Evolutionary conservation across 225 moss, liverwort and hornwort species (phyloP).

Genomic region (Rhytidiadelphus loreus): DNA sequence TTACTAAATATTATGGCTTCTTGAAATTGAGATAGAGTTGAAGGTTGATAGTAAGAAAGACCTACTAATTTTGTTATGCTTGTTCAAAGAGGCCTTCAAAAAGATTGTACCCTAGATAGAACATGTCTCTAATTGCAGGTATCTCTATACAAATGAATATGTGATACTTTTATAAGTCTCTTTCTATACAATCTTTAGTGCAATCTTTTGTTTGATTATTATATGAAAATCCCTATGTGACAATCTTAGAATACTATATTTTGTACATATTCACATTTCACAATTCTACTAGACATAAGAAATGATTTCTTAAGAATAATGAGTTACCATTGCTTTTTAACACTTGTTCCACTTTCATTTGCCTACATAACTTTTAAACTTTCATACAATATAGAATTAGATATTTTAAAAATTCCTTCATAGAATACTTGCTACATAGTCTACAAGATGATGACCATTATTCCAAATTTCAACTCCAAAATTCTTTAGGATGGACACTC

Average conservation of each 20-base stretch:
- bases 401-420: too few species aligned
- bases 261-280: background rate
- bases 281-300: background rate
- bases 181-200: accelerated
- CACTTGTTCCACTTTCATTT: too few species aligned
- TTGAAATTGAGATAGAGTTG: background rate
- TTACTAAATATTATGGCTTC: background rate
- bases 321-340: too few species aligned
- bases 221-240: background rate
- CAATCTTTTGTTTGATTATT: background rate
- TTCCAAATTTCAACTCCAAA: background rate
- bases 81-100: background rate
- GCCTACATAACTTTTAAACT: background rate
- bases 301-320: background rate
- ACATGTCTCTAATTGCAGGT: too few species aligned
- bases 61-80: too few species aligned
- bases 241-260: background rate
- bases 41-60: background rate
- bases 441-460: background rate
- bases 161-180: accelerated
- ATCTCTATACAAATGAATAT: background rate
- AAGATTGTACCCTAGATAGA: background rate
- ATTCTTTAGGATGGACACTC: background rate
- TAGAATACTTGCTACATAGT: background rate
- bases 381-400: background rate